Evolutionary conservation across 2,329 filamentous ascomycete species (phyloP).

Genomic region (Moelleriella libera): DNA sequence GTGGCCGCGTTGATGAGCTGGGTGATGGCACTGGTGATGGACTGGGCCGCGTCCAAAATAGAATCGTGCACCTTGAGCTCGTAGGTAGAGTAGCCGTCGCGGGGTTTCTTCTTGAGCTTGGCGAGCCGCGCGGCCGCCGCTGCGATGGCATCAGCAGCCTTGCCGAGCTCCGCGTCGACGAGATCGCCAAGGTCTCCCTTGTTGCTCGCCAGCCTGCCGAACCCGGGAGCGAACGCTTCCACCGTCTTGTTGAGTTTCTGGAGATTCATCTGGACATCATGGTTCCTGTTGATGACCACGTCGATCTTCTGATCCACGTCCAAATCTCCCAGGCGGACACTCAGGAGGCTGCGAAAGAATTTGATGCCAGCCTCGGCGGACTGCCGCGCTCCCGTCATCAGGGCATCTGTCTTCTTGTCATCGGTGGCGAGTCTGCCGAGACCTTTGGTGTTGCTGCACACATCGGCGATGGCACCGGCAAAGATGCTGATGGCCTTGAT

Average conservation of each 20-base stretch:
- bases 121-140: slow-evolving; percentile 79
- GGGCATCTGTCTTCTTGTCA: slow-evolving; percentile 81
- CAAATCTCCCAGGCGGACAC: slow-evolving; percentile 82
- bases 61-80: slow-evolving; percentile 92
- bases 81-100: slow-evolving; percentile 89
- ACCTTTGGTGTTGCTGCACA: slow-evolving; percentile 93
- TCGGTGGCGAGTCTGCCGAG: slow-evolving; percentile 84
- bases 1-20: slow-evolving; percentile 92
- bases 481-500: slow-evolving; percentile 90
- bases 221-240: slow-evolving; percentile 81
- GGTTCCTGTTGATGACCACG: slow-evolving; percentile 93
- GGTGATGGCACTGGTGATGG: slow-evolving; percentile 86
- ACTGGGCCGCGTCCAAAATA: slow-evolving; percentile 83
- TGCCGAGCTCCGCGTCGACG: slow-evolving; percentile 81
- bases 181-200: slow-evolving; percentile 85
- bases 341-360: slow-evolving; percentile 90
- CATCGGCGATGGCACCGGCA: slow-evolving; percentile 79
- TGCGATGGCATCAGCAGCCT: slow-evolving; percentile 89
- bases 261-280: slow-evolving; percentile 87
- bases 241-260: slow-evolving; percentile 89
- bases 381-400: slow-evolving; percentile 69
- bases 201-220: slow-evolving; percentile 62
- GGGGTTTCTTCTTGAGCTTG: slow-evolving; percentile 92
- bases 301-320: slow-evolving; percentile 89
- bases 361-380: slow-evolving; percentile 79